These are phyloP conservation scores for Oidiodendron maius DNA, from an alignment of 495 filamentous ascomycete species.

Conservation along the genomic window DNA sequence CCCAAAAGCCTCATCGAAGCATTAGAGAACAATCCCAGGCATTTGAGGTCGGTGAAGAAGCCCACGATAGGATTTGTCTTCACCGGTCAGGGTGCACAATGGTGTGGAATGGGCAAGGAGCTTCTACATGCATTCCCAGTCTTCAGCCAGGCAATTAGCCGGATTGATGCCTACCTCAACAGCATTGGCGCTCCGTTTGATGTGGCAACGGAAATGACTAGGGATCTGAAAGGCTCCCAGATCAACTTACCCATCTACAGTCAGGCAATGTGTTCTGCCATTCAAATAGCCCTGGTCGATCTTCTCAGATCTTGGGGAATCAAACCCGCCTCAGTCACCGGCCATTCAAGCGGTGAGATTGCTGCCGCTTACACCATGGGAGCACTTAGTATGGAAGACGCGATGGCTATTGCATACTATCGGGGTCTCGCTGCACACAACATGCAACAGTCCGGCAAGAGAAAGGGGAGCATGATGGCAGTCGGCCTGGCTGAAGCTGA, in stretches of 20 bases:
- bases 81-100: slow-evolving; percentile 32
- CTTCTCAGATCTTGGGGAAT: slow-evolving; percentile 49
- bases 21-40: background rate
- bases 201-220: slow-evolving; percentile 16
- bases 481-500: slow-evolving; percentile 42
- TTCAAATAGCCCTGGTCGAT: slow-evolving; percentile 49
- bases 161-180: background rate
- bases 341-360: slow-evolving; percentile 63
- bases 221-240: background rate
- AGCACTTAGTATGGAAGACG: slow-evolving; percentile 39
- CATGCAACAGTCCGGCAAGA: background rate
- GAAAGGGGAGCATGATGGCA: slow-evolving; percentile 44
- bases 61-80: slow-evolving; percentile 7
- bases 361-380: slow-evolving; percentile 47
- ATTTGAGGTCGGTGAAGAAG: background rate
- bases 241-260: slow-evolving; percentile 29
- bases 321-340: slow-evolving; percentile 45
- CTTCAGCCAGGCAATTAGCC: slow-evolving; percentile 28
- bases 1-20: background rate
- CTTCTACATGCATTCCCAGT: slow-evolving; percentile 29
- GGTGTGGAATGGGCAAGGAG: slow-evolving; percentile 53
- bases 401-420: slow-evolving; percentile 48
- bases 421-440: slow-evolving; percentile 20
- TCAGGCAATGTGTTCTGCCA: slow-evolving; percentile 44
- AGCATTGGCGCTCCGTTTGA: background rate